Conservation (phyloP, 495 filamentous ascomycete genomes). For the Antarctomyces pellizariae region DNA sequence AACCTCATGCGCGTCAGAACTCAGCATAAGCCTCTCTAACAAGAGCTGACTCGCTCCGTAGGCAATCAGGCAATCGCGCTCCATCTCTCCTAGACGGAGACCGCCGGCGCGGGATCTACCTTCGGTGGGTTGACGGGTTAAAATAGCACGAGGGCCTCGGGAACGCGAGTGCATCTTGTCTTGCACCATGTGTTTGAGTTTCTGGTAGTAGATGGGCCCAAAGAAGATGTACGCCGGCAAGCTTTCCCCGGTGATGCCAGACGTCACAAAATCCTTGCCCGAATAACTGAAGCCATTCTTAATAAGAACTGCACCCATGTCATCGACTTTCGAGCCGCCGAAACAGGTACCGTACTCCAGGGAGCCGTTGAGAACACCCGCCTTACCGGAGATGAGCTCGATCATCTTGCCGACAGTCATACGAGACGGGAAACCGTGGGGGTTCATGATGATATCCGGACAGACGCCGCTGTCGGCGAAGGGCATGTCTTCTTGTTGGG, state of each 20-base stretch:
- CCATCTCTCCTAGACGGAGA: constrained; percentile 92
- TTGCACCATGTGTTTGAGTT: constrained; percentile 99
- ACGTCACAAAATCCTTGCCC: constrained; percentile 89
- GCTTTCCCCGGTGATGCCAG: constrained; percentile 81
- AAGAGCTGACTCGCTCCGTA: constrained; percentile 86
- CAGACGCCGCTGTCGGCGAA: constrained; percentile 78
- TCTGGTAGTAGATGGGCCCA: constrained; percentile 98
- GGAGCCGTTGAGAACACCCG: constrained; percentile 59
- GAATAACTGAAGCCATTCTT: constrained; percentile 82
- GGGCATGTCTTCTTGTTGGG: constrained; percentile 88
- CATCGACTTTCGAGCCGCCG: constrained; percentile 72
- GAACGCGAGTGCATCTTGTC: constrained; percentile 98
- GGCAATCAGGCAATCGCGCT: constrained; percentile 89
- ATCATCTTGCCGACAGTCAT: constrained; percentile 99
- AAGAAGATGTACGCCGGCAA: constrained; percentile 95
- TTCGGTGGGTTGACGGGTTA: constrained; percentile 92
- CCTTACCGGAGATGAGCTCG: constrained; percentile 86
- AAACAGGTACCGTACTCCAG: constrained; percentile 78
- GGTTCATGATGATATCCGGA: constrained; percentile 99
- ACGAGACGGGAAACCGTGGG: constrained; percentile 95
- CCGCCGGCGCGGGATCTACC: constrained; percentile 83
- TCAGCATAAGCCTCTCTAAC: constrained; percentile 84
- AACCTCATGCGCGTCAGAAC: constrained; percentile 68
- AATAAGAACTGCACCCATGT: constrained; percentile 68
- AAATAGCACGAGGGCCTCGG: constrained; percentile 66